Evolutionary conservation across 73 alveolate genomes (phyloP), one percentile per base, ranked within the genome.

Genomic region (Effrenium voratum): DNA sequence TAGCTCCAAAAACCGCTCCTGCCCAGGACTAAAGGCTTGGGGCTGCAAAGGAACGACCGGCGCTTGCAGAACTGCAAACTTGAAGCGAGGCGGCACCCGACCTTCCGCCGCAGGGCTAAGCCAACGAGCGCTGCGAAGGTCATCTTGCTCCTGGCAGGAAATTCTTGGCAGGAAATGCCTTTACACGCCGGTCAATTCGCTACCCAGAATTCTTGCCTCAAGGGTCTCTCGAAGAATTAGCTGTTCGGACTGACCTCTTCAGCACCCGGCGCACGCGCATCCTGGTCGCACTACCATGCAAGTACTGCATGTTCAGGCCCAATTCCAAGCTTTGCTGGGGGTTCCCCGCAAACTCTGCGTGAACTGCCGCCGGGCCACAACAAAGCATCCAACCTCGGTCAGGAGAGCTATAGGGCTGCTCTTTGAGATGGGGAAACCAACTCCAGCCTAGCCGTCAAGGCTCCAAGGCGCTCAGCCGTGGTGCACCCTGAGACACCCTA

Each of bases 31-130:
- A n/a, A n/a, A n/a, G n/a, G n/a, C n/a, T n/a, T n/a, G n/a, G n/a
- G n/a, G n/a, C n/a, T n/a, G n/a, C n/a, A n/a, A n/a, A n/a, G n/a
- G n/a, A n/a, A n/a, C n/a, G n/a, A n/a, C n/a, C n/a, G n/a, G n/a
- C n/a, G n/a, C n/a, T n/a, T n/a, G n/a, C n/a, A n/a, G n/a, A n/a
- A n/a, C n/a, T n/a, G n/a, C n/a, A n/a, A n/a, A n/a, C n/a, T n/a
- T n/a, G n/a, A n/a, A n/a, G n/a, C n/a, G n/a, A n/a, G 63, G 26
- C 77, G 32, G 41, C 32, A 30, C 82, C 45, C 12, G 82, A 46
- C 82, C 82, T 70, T 70, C 8, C 82, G 82, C 82, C 82, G 82
- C 32, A 70, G 82, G 16, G 82, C 82, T 46, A 70, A 36, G 49
- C 82, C 82, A 34, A 70, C 38, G 34, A 70, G 47, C 32, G 82